A percentile compares a stretch with the other conserved stretches of the same genome.
Evolutionary conservation across 106 monocot species (phyloP).

Genomic region (Acorus gramineus): DNA sequence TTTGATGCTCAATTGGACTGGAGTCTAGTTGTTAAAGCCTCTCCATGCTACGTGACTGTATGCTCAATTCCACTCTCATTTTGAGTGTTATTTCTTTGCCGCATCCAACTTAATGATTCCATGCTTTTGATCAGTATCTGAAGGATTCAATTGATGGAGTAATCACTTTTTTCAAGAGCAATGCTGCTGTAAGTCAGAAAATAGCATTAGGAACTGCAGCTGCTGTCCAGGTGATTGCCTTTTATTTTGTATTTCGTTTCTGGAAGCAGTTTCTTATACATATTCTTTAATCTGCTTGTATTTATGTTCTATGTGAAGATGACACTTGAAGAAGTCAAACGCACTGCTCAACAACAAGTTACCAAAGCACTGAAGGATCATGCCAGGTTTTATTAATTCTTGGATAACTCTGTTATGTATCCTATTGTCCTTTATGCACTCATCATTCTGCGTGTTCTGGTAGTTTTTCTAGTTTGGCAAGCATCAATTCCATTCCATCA

Average conservation of each 20-base stretch:
- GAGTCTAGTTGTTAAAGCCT: constrained; percentile 91
- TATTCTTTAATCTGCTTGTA: not conserved
- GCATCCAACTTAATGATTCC: not conserved
- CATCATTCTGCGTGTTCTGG: no score
- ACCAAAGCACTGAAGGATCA: constrained; percentile 63
- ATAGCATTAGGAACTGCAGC: constrained; percentile 87
- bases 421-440: no score
- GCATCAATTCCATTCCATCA: constrained; percentile 2
- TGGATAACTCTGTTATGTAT: no score
- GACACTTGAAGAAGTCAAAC: constrained; percentile 91
- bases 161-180: constrained; percentile 79
- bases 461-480: not conserved
- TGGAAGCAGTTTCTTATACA: not conserved
- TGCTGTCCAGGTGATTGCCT: constrained; percentile 67
- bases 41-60: constrained; percentile 98
- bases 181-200: constrained; percentile 57
- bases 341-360: constrained; percentile 83
- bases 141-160: constrained; percentile 84
- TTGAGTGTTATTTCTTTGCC: not conserved
- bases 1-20: constrained; percentile 77
- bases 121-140: constrained; percentile 52
- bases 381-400: constrained; percentile 48
- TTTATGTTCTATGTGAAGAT: constrained; percentile 38
- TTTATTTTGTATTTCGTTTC: not conserved
- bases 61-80: constrained; percentile 10